phyloP scores from a whole-genome alignment of 805 yeast species.

The Hanseniaspora opuntiae region DNA sequence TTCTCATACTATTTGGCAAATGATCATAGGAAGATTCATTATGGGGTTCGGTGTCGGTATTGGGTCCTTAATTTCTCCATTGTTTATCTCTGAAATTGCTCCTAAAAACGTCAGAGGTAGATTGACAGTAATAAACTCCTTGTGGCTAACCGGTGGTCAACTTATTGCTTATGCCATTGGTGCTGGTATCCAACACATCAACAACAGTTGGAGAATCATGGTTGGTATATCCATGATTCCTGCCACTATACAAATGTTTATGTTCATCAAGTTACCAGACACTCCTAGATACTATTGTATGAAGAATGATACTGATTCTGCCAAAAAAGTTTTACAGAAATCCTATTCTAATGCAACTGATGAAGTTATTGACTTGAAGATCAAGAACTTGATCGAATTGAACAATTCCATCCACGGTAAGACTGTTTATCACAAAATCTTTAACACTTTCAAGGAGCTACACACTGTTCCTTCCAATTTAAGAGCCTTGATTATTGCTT shows the following conservation, averaged over 20 bases:
- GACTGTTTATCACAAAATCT: conserved; percentile 35
- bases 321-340: conserved; percentile 48
- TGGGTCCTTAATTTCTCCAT: conserved; percentile 87
- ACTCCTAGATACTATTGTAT: conserved; percentile 84
- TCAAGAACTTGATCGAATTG: conserved; percentile 40
- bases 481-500: conserved; percentile 77
- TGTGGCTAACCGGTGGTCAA: conserved; percentile 92
- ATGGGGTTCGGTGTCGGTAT: conserved; percentile 96
- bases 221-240: conserved; percentile 89
- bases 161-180: conserved; percentile 86
- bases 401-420: conserved; percentile 33
- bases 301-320: conserved; percentile 50
- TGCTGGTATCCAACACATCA: conserved; percentile 61
- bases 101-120: conserved; percentile 88
- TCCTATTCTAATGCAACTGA: conserved; percentile 54
- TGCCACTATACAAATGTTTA: conserved; percentile 58
- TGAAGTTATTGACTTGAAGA: conserved; percentile 49
- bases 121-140: conserved; percentile 71
- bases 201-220: conserved; percentile 83
- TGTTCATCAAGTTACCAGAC: conserved; percentile 81
- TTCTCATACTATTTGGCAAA: conserved; percentile 70
- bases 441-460: conserved; percentile 49
- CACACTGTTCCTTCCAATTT: conserved; percentile 65
- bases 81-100: conserved; percentile 82
- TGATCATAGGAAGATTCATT: conserved; percentile 81